These are phyloP conservation scores for Pyrenochaeta sp. DNA, from an alignment of 2,329 filamentous ascomycete species.

Conservation along the genomic window DNA sequence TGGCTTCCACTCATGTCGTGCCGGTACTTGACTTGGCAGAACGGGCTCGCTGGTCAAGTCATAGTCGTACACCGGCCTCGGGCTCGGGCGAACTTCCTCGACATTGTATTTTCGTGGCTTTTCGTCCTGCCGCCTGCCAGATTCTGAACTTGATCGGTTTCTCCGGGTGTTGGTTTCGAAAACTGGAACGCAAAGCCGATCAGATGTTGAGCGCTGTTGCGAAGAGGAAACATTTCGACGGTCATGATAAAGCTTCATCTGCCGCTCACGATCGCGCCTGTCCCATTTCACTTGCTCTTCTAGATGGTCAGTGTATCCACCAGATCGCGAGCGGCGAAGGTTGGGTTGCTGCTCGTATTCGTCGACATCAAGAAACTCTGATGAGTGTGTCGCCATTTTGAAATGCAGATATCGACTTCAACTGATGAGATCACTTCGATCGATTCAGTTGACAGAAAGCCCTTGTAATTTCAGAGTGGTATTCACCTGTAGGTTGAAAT, in stretches of 20 bases:
- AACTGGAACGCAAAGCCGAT: conserved; percentile 32
- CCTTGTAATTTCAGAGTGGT: neutral
- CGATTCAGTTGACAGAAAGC: neutral
- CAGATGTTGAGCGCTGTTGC: conserved; percentile 15
- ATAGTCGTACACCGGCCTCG: conserved; percentile 8
- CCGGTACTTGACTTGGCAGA: conserved; percentile 12
- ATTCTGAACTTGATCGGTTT: conserved; percentile 15
- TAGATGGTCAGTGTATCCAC: conserved; percentile 32
- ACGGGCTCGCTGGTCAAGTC: conserved; percentile 15
- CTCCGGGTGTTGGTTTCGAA: conserved; percentile 19
- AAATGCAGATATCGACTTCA: neutral
- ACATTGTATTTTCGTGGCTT: conserved; percentile 17
- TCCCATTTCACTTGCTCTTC: conserved; percentile 30
- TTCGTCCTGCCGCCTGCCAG: conserved; percentile 8
- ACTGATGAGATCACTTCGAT: neutral
- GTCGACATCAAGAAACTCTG: conserved; percentile 20
- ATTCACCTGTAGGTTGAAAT: neutral
- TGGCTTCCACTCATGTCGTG: conserved; percentile 4
- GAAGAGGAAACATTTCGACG: conserved; percentile 3
- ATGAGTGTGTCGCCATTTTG: conserved; percentile 16
- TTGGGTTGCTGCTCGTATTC: conserved; percentile 6
- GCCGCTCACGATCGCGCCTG: conserved; percentile 24
- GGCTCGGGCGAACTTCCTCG: conserved; percentile 23
- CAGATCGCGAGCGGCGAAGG: conserved; percentile 30
- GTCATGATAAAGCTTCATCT: conserved; percentile 35